Evolutionary conservation across 495 filamentous ascomycete genomes (phyloP).

Genomic region (Aspergillus taichungensis): DNA sequence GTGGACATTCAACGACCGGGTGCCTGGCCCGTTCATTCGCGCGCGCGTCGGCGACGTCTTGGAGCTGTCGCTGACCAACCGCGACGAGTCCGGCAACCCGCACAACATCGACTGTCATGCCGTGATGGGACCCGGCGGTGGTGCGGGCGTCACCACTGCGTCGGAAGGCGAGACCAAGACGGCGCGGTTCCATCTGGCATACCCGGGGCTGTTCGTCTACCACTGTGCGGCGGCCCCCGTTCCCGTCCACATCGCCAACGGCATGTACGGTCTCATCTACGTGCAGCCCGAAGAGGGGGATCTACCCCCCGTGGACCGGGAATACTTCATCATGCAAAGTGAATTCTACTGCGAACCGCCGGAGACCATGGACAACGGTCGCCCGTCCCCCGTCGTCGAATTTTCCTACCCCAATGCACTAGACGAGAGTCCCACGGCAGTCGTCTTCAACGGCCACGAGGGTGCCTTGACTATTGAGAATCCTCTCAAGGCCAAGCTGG

Average conservation of each 20-base stretch:
- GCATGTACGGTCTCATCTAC: constrained; percentile 16
- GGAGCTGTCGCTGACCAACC: constrained; percentile 11
- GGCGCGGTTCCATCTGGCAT: constrained; percentile 6
- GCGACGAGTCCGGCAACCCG: constrained; percentile 10
- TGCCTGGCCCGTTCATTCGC: constrained; percentile 16
- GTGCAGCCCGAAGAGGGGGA: constrained; percentile 9
- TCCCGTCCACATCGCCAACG: constrained; percentile 15
- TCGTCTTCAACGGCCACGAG: constrained; percentile 14
- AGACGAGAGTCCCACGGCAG: constrained; percentile 10
- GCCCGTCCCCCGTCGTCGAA: constrained; percentile 2
- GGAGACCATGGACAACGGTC: constrained; percentile 10
- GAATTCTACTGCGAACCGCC: constrained; percentile 19
- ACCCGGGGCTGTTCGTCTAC: constrained; percentile 10
- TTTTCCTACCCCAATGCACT: constrained; percentile 14
- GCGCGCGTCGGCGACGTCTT: constrained; percentile 12
- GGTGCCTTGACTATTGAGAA: constrained; percentile 7
- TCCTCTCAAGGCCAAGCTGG: constrained; percentile 9
- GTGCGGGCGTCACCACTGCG: constrained; percentile 10
- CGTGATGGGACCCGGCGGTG: constrained; percentile 12
- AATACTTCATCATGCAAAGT: constrained; percentile 21
- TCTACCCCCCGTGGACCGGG: constrained; percentile 11
- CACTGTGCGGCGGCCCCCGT: constrained; percentile 16
- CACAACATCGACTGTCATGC: constrained; percentile 15
- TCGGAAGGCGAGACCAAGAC: constrained; percentile 13
- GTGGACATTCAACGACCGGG: constrained; percentile 16